Base-by-base conservation (phyloP, 2,329 filamentous ascomycete species). In the Colletotrichum nymphaeae region DNA sequence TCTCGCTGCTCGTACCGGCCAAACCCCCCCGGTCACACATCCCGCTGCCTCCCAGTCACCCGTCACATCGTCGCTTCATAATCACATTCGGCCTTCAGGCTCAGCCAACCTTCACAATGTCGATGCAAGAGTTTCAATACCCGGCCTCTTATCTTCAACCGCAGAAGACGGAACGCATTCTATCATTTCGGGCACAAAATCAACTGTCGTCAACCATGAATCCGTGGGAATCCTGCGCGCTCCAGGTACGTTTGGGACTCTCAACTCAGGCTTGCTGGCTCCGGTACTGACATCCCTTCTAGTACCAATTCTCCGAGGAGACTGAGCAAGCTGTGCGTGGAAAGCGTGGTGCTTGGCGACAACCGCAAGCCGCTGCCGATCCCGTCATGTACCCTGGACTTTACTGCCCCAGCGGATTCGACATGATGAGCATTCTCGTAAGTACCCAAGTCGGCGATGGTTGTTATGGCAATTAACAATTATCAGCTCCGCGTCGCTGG, bases 401-500 rank as follows among this genome's bases (percentile, higher is more conserved):
- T 1, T 91, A 91, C 75, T 84, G 87, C 5, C 83, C 84, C 4
- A 90, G 85, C 58, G 88, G 88, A 2, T 85, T 88, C 63, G 88
- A 91, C 76, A 84, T 91, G 56, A 85, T 91, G 85, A 82, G 77
- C 42, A 87, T 91, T 69, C 80, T 91, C 73, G 88, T 91, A 78
- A 73, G 87, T 79, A 19, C 5, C 12, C 22, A 16, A 11, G 30
- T 32, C 30, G 9, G 30, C 30, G 7, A 30, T 9, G 12, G 11
- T 11, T n/a, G 2, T 28, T 32, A 52, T 42, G n/a, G 32, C 3
- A 12, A 24, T 70, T 77, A 74, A 78, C 67, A 65, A 8, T 46
- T 4, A 11, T 5, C 70, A 88, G 87, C 79, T 87, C 81, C 89
- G 92, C 62, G 91, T 97, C 28, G 90, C 91, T 46, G 89, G 88